Evolutionary conservation across 169 alveolate species (phyloP), one percentile per base, ranked within the genome.

Genomic region (Plasmodium gonderi): DNA sequence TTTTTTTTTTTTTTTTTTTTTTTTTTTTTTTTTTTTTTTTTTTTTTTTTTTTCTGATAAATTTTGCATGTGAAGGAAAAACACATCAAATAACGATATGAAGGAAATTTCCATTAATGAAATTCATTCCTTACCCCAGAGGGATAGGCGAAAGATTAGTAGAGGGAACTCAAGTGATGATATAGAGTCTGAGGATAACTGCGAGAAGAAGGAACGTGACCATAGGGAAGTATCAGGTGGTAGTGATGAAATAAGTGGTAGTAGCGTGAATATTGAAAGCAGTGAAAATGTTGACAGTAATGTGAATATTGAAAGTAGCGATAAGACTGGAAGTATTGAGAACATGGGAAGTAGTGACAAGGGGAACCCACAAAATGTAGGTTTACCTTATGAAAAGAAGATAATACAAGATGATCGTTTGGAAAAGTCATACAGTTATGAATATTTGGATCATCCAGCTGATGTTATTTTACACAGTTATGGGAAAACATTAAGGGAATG

Each of bases 371-470:
- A 42, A 49, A 77, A 17, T 5, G 69, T 31, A 17, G 49, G 40
- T 11, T 36, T 60, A 36, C 72, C 36, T n/a, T 60, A 60, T 20
- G 72, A 14, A 12, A 5, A 42, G 17, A 33, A 83, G 44, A 68
- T 47, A 45, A 23, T 82, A 49, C 1, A 47, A 45, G 72, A 45
- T 9, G 64, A n/a, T 36, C 23, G 5, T 11, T 31, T 78, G 7
- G 83, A 78, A n/a, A 89, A 76, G 42, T 44, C 44, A 12, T 91
- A 93, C 68, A 79, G 82, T 20, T 95, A 83, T 79, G 89, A 82
- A 38, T 95, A 95, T 14, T 67, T 95, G 72, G 97, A 95, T 72
- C 97, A 95, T 40, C 95, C 97, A 20, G 96, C 97, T 11, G 97
- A 95, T 80, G 95, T 95, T 4, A 92, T 95, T 80, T 44, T 95